Evolutionary conservation across 495 filamentous ascomycete genomes (phyloP).

Genomic region (Talaromyces wortmannii): DNA sequence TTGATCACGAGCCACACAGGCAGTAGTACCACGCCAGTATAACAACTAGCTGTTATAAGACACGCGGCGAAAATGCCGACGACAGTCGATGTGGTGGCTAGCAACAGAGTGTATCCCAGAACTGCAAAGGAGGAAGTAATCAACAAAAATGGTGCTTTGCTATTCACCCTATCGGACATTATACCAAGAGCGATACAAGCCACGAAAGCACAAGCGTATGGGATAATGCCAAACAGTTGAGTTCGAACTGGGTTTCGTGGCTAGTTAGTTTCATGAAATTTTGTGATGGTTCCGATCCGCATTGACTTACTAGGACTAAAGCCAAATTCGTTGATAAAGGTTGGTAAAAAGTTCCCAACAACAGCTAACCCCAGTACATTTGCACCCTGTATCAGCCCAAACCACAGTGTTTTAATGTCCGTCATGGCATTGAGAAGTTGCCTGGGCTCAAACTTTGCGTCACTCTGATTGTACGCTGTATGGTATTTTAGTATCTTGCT

Average conservation of each 20-base stretch:
- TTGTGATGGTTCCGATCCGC: not conserved
- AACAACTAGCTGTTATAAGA: not conserved
- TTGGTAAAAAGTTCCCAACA: not conserved
- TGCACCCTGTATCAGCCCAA: not conserved
- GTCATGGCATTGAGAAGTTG: not conserved
- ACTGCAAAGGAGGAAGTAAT: not conserved
- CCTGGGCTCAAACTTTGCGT: not conserved
- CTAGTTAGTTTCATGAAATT: not conserved
- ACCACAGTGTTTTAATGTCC: not conserved
- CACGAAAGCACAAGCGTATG: not conserved
- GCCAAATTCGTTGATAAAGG: not conserved
- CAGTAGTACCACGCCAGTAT: not conserved
- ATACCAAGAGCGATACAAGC: not conserved
- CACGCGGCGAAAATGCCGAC: not conserved
- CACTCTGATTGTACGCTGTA: not conserved
- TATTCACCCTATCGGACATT: not conserved
- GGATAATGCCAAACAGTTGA: not conserved
- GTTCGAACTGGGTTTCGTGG: not conserved
- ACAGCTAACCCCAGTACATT: not conserved
- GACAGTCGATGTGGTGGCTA: not conserved
- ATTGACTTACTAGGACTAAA: not conserved
- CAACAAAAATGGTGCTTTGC: not conserved
- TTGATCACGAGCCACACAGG: not conserved
- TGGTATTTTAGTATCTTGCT: not conserved
- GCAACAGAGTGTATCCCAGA: not conserved